phyloP scores from a whole-genome alignment of 2,329 filamentous ascomycete genomes.

The Ambrosiella cleistominuta region DNA sequence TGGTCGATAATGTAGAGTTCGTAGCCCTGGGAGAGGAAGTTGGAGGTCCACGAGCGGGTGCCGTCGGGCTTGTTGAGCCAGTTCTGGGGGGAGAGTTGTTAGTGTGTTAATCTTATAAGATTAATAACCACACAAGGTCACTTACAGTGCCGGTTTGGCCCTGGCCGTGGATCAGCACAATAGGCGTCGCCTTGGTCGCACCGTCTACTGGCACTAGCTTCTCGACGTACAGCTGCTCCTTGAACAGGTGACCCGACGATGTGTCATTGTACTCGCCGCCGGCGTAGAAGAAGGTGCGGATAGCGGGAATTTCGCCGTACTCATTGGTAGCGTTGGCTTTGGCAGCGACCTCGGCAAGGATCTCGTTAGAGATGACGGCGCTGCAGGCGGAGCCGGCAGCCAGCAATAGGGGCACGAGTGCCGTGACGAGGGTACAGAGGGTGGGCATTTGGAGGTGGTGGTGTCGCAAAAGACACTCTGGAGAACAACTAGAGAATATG shows the following conservation, averaged over 20 bases:
- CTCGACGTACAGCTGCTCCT: conserved; percentile 36
- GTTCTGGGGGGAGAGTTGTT: conserved; percentile 19
- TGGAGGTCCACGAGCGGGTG: conserved; percentile 29
- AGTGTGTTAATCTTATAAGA: neutral
- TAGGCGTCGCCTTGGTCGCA: conserved; percentile 18
- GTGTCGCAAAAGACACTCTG: no score
- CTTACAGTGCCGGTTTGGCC: conserved; percentile 23
- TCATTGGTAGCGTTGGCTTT: conserved; percentile 6
- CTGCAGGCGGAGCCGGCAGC: conserved; percentile 6
- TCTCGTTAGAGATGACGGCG: conserved; percentile 4
- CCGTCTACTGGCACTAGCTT: conserved; percentile 22
- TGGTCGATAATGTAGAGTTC: conserved; percentile 31
- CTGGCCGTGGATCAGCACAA: conserved; percentile 28
- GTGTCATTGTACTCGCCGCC: conserved; percentile 22
- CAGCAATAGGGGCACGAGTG: conserved; percentile 3
- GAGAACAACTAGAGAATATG: no score
- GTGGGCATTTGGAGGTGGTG: neutral
- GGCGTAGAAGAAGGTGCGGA: conserved; percentile 21
- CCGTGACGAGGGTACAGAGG: neutral
- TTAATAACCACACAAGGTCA: conserved; percentile 16
- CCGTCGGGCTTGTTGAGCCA: conserved; percentile 31
- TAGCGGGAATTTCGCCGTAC: conserved; percentile 15
- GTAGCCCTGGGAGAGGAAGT: conserved; percentile 28
- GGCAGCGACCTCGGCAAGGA: conserved; percentile 1
- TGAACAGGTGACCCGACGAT: conserved; percentile 14